Base-by-base conservation (phyloP, 768 basidiomycete species). In the Suillus americanus region DNA sequence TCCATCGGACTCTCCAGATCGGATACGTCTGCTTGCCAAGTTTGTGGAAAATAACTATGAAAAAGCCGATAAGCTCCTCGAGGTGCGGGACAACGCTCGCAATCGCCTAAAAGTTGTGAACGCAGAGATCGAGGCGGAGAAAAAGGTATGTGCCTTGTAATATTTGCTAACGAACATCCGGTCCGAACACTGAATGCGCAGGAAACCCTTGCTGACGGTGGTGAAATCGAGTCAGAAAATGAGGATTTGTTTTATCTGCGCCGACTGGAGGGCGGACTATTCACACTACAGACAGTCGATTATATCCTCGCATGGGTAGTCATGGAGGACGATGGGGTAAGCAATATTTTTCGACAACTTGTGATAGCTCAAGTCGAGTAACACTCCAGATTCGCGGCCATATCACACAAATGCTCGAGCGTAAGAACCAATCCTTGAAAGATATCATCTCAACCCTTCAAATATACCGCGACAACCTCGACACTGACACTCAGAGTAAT, bases 281-380 rank as follows among this genome's bases (percentile, higher is more conserved):
- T 92, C 72, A 91, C 90, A 2, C 77, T 99, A 9, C 97, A 99
- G 71, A 94, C 89, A 20, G 85, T 94, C 46, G 97, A 99, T 75
- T 98, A 96, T 70, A 91, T 98, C 65, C 77, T 98, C 45, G 95
- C 92, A 6, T 99, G 97, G 97, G 77, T 98, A 33, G 85, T 88
- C 62, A 96, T 98, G 95, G 97, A 99, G 78, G 97, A 99, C 70
- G 97, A 99, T 70, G 97, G 97, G 43, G 97, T 97, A 79, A 63
- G 92, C 77, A 5, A 0, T 65, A 16, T 66, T 45, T 50, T 50
- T 51, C 23, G 35, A 43, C 41, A 56, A 65, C 20, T 23, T 30
- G 56, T 8, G 38, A 6, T 20, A 10, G 10, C 25, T 48, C n/a
- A 16, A 25, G 25, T 7, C 13, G 35, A 33, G 25, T 41, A 45